These are phyloP conservation scores for Bryoglossum gracile DNA, from an alignment of 495 filamentous ascomycete genomes.

Conservation along the genomic window DNA sequence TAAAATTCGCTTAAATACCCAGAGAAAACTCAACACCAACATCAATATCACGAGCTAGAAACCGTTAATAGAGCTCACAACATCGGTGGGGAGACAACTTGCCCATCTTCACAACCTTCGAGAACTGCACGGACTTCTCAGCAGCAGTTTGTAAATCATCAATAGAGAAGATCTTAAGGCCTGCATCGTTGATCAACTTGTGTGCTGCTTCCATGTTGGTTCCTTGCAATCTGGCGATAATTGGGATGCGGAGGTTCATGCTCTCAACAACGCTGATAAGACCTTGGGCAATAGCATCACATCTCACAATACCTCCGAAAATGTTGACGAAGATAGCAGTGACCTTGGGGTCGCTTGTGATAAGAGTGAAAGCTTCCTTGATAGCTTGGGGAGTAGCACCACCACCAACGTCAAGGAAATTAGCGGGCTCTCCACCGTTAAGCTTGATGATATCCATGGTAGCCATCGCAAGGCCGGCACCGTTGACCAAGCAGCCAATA, in stretches of 20 bases:
- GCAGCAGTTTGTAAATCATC: constrained; percentile 96
- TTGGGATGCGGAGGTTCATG: constrained; percentile 92
- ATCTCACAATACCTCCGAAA: constrained; percentile 97
- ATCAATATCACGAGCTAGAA: constrained; percentile 70
- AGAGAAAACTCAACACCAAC: constrained; percentile 96
- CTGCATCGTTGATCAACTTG: constrained; percentile 93
- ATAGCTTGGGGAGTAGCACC: constrained; percentile 95
- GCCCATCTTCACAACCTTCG: constrained; percentile 98
- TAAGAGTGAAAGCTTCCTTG: constrained; percentile 94
- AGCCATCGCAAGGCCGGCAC: constrained; percentile 97
- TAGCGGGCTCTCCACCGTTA: constrained; percentile 90
- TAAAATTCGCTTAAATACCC: constrained; percentile 61
- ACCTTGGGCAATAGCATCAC: constrained; percentile 95
- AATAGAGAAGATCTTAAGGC: constrained; percentile 98
- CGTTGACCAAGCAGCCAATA: constrained; percentile 98
- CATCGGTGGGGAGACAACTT: constrained; percentile 29
- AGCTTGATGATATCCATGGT: constrained; percentile 99
- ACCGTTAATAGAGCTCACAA: constrained; percentile 10
- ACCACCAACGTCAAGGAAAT: constrained; percentile 98
- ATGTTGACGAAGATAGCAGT: constrained; percentile 99
- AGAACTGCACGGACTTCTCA: constrained; percentile 97
- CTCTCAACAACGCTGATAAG: constrained; percentile 87
- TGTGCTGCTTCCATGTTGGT: constrained; percentile 98
- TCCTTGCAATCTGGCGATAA: constrained; percentile 92
- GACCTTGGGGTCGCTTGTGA: constrained; percentile 97